Conservation (phyloP, 306 rosid species). For the Chamaecrista fasciculata region DNA sequence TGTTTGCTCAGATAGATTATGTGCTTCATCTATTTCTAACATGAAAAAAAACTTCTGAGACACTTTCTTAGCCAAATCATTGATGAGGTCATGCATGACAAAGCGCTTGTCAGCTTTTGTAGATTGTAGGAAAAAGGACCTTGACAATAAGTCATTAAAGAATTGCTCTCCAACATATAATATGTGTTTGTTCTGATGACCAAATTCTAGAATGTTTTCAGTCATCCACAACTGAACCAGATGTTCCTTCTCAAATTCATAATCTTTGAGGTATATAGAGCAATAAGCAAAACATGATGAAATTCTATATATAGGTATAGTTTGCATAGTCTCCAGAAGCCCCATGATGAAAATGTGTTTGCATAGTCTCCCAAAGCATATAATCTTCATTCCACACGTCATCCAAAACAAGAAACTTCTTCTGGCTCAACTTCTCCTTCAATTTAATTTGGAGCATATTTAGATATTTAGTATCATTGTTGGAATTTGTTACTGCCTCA, state of each 20-base stretch:
- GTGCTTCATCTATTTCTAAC: not conserved
- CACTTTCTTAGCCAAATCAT: constrained; percentile 19
- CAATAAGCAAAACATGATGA: not conserved
- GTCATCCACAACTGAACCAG: not conserved
- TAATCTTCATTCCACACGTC: not conserved
- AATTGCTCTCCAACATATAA: not conserved
- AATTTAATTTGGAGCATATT: not conserved
- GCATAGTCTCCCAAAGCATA: not conserved
- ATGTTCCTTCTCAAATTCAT: not conserved
- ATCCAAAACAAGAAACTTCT: not conserved
- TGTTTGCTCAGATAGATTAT: too few relatives aligned
- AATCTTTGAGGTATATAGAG: not conserved
- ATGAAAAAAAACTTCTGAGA: not conserved
- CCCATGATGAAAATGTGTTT: not conserved
- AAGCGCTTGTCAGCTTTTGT: too few relatives aligned
- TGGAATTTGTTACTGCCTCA: not conserved
- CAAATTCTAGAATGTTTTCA: too few relatives aligned
- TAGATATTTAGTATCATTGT: not conserved
- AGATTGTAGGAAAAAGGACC: too few relatives aligned
- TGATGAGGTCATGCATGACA: too few relatives aligned
- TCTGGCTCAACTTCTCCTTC: not conserved
- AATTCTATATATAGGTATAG: too few relatives aligned
- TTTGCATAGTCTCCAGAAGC: not conserved
- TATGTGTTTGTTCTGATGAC: not conserved
- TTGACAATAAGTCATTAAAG: not conserved